Conservation (phyloP, 1,284 basidiomycete genomes). For the Ustilago vetiveriae region DNA sequence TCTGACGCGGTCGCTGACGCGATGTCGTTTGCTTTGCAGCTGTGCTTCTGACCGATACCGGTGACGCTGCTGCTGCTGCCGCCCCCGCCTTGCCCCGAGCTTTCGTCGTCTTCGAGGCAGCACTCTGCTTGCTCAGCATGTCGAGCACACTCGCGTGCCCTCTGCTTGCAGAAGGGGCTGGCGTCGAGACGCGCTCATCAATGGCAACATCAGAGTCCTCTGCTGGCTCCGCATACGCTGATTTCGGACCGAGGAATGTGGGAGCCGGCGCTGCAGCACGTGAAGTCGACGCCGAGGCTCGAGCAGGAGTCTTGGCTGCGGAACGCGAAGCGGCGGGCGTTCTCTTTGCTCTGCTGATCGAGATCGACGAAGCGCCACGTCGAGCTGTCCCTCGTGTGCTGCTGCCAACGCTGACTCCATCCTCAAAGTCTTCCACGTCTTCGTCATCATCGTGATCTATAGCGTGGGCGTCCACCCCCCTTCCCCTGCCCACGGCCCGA, state of each 20-base stretch:
- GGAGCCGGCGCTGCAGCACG: conserved; percentile 15
- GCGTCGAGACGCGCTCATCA: conserved; percentile 21
- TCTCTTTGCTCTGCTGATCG: conserved; percentile 6
- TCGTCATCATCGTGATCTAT: conserved; percentile 14
- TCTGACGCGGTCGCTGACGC: conserved; percentile 5
- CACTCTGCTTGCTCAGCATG: conserved; percentile 21
- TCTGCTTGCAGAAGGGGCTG: conserved; percentile 7
- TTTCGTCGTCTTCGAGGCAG: neutral
- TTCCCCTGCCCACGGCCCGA: neutral
- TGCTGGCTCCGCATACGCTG: conserved; percentile 32
- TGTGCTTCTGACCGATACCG: conserved; percentile 4
- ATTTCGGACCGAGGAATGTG: conserved; percentile 32
- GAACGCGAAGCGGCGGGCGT: conserved; percentile 1
- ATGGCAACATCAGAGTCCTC: conserved; percentile 27
- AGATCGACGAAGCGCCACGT: conserved; percentile 5
- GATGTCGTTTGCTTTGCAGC: neutral
- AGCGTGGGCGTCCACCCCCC: conserved; percentile 3
- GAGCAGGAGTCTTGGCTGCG: conserved; percentile 2
- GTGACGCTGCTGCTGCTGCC: conserved; percentile 1
- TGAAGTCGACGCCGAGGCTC: conserved; percentile 2
- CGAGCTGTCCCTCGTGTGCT: conserved; percentile 7
- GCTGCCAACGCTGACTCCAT: conserved; percentile 12
- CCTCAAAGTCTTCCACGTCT: conserved; percentile 12
- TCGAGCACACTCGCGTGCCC: conserved; percentile 35
- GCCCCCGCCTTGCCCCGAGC: conserved; percentile 1